phyloP scores from a whole-genome alignment of 768 basidiomycete genomes.

The Lyophyllum atratum region DNA sequence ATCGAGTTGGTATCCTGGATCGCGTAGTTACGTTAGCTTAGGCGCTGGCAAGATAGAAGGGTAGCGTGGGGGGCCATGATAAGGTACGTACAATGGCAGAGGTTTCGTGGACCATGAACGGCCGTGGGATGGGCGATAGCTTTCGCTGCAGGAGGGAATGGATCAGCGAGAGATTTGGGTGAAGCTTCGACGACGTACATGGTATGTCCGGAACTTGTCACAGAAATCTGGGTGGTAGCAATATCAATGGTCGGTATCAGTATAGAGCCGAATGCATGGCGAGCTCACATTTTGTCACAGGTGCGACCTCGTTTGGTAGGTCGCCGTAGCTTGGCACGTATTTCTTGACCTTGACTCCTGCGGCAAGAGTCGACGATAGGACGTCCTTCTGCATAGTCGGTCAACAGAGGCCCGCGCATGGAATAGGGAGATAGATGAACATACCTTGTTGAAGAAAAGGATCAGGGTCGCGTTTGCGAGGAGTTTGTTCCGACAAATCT shows the following conservation, averaged over 20 bases:
- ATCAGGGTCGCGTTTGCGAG: constrained; percentile 65
- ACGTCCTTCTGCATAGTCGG: constrained; percentile 46
- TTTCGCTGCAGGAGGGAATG: constrained; percentile 41
- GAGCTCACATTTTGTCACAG: constrained; percentile 65
- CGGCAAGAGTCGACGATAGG: constrained; percentile 51
- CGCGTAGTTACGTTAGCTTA: neutral
- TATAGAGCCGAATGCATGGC: neutral
- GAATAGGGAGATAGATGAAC: neutral
- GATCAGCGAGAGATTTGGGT: neutral
- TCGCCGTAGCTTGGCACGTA: constrained; percentile 67
- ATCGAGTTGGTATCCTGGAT: constrained; percentile 43
- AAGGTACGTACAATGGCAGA: constrained; percentile 61
- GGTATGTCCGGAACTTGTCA: constrained; percentile 66
- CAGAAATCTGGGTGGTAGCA: constrained; percentile 54
- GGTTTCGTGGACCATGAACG: constrained; percentile 71
- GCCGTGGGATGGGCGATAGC: constrained; percentile 54
- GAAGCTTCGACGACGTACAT: constrained; percentile 40
- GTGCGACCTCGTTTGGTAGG: constrained; percentile 54
- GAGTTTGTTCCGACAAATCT: constrained; percentile 65
- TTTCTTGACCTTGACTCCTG: constrained; percentile 55
- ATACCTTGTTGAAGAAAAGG: constrained; percentile 75
- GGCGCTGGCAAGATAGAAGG: too few species aligned
- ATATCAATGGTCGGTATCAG: neutral
- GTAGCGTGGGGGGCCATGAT: neutral
- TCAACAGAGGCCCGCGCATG: neutral